Conservation (phyloP, 2,329 filamentous ascomycete genomes). For the Teratosphaeria nubilosa region DNA sequence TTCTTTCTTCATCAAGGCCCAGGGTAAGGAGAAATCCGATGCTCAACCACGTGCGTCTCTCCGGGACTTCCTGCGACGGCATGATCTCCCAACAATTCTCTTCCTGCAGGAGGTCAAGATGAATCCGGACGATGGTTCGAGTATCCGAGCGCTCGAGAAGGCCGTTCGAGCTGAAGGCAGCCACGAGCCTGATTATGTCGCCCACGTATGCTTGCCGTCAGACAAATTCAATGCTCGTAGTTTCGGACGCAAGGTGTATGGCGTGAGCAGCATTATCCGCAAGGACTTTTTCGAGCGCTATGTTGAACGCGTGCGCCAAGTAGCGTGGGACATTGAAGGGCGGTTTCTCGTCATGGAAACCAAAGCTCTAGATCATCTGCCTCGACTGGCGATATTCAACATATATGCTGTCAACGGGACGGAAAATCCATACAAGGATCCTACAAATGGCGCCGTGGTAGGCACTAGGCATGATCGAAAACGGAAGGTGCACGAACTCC, state of each 20-base stretch:
- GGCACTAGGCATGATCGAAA: slow-evolving; percentile 45
- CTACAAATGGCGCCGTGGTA: slow-evolving; percentile 30
- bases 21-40: slow-evolving; percentile 6
- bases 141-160: slow-evolving; percentile 29
- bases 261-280: slow-evolving; percentile 42
- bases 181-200: slow-evolving; percentile 30
- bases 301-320: slow-evolving; percentile 27
- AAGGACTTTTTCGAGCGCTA: slow-evolving; percentile 29
- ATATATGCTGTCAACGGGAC: slow-evolving; percentile 45
- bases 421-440: slow-evolving; percentile 34
- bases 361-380: slow-evolving; percentile 6
- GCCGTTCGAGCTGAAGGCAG: slow-evolving; percentile 24
- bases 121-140: slow-evolving; percentile 28
- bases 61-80: slow-evolving; percentile 34
- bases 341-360: slow-evolving; percentile 40
- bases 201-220: slow-evolving; percentile 38
- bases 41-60: slow-evolving; percentile 22
- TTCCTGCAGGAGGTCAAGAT: slow-evolving; percentile 45
- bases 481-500: slow-evolving; percentile 35
- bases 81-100: slow-evolving; percentile 36
- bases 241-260: slow-evolving; percentile 42
- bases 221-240: slow-evolving; percentile 42
- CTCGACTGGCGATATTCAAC: slow-evolving; percentile 39
- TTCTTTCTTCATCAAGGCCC: slow-evolving; percentile 28
- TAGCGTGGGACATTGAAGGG: slow-evolving; percentile 44